These are phyloP conservation scores for Macaranga tanarius DNA, from an alignment of 441 rosid species.

Conservation along the genomic window DNA sequence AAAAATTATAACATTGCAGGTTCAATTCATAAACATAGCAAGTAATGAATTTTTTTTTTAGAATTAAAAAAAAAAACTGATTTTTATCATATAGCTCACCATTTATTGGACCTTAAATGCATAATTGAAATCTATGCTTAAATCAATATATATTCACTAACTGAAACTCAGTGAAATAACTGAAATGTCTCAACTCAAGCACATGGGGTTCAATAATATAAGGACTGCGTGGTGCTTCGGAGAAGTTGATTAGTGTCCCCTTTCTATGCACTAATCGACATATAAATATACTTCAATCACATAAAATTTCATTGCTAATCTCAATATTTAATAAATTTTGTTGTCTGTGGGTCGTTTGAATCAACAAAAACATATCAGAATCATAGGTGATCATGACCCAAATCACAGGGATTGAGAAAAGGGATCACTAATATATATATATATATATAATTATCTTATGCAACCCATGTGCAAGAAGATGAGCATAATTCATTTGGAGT, in stretches of 20 bases:
- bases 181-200: constrained; percentile 9
- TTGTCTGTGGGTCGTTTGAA: constrained; percentile 11
- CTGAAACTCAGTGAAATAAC: not conserved
- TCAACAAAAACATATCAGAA: constrained; percentile 20
- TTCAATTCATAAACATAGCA: no score
- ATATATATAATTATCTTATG: constrained; percentile 26
- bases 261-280: constrained; percentile 4
- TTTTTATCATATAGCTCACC: no score
- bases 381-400: not conserved
- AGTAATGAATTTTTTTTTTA: rapidly evolving
- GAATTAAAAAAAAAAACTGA: no score
- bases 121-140: no score
- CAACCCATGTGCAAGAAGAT: constrained; percentile 31
- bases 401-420: not conserved
- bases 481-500: not conserved
- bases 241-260: constrained; percentile 25
- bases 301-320: not conserved
- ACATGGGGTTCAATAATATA: constrained; percentile 23
- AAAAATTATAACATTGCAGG: no score
- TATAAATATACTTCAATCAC: not conserved
- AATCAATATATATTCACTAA: no score
- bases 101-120: no score
- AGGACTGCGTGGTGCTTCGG: constrained; percentile 16
- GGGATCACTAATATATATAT: not conserved
- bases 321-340: not conserved